These are phyloP conservation scores for Trichaptum fuscoviolaceum DNA, from an alignment of 768 basidiomycete species.

Conservation along the genomic window DNA sequence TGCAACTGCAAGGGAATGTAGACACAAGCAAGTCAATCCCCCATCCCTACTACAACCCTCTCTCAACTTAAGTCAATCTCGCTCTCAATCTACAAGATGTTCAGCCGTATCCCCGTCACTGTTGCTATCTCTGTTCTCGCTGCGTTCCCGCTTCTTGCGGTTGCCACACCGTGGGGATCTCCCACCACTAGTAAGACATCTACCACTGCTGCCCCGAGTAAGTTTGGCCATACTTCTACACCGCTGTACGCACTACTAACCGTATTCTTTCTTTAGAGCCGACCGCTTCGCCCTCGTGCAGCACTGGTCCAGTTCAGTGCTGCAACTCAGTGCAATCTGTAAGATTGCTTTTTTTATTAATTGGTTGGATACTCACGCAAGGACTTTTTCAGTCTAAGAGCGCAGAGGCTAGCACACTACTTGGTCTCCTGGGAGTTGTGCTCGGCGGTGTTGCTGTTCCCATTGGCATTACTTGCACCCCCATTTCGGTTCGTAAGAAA, in stretches of 20 bases:
- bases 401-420: neutral
- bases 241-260: neutral
- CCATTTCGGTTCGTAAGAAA: neutral
- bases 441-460: conserved; percentile 6
- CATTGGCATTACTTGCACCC: conserved; percentile 11
- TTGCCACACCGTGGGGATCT: neutral
- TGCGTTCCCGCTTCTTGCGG: neutral
- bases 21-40: neutral
- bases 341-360: neutral
- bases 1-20: neutral
- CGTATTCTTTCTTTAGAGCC: neutral
- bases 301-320: conserved; percentile 8
- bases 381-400: neutral
- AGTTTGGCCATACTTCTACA: neutral
- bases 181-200: neutral
- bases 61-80: neutral
- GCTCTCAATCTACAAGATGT: neutral
- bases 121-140: neutral
- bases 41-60: neutral
- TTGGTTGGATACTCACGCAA: neutral
- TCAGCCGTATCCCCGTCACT: neutral
- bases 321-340: conserved; percentile 11
- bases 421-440: conserved; percentile 9
- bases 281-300: conserved; percentile 3
- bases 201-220: neutral